phyloP scores from a whole-genome alignment of 2,329 filamentous ascomycete species.

The Xylariaceae sp. region DNA sequence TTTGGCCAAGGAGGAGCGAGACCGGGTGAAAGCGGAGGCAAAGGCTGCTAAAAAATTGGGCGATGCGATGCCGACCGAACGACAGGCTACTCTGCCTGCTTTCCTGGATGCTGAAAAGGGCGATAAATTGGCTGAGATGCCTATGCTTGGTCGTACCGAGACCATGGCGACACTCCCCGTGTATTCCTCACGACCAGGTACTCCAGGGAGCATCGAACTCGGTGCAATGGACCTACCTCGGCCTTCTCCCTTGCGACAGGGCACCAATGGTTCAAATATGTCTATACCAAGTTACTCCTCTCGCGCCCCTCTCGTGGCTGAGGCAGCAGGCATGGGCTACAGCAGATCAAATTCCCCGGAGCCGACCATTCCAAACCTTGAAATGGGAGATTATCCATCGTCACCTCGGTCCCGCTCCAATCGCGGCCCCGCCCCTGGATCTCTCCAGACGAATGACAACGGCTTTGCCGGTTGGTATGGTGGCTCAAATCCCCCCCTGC shows the following conservation, averaged over 20 bases:
- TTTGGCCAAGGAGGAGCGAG: slow-evolving; percentile 70
- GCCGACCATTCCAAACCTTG: slow-evolving; percentile 33
- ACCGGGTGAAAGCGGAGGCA: slow-evolving; percentile 48
- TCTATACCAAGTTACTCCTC: slow-evolving; percentile 61
- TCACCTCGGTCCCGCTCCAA: slow-evolving; percentile 35
- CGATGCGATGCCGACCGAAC: slow-evolving; percentile 46
- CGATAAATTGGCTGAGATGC: slow-evolving; percentile 55
- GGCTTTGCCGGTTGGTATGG: slow-evolving; percentile 20
- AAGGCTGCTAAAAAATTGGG: slow-evolving; percentile 52
- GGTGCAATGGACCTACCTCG: slow-evolving; percentile 50
- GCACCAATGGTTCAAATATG: slow-evolving; percentile 46
- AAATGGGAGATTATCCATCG: slow-evolving; percentile 27
- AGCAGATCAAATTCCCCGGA: slow-evolving; percentile 35
- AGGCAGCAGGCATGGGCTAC: slow-evolving; percentile 60
- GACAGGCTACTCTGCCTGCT: slow-evolving; percentile 66
- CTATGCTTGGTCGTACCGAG: slow-evolving; percentile 55
- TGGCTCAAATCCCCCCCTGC: slow-evolving; percentile 25
- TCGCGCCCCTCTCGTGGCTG: slow-evolving; percentile 57
- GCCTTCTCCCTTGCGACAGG: slow-evolving; percentile 41
- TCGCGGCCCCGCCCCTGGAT: slow-evolving; percentile 28
- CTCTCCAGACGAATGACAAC: slow-evolving; percentile 21
- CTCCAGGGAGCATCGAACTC: slow-evolving; percentile 50
- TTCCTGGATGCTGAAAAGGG: slow-evolving; percentile 46
- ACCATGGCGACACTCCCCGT: slow-evolving; percentile 59
- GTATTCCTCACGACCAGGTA: slow-evolving; percentile 58